phyloP scores from a whole-genome alignment of 495 filamentous ascomycete genomes.

The Penicillium waksmanii region DNA sequence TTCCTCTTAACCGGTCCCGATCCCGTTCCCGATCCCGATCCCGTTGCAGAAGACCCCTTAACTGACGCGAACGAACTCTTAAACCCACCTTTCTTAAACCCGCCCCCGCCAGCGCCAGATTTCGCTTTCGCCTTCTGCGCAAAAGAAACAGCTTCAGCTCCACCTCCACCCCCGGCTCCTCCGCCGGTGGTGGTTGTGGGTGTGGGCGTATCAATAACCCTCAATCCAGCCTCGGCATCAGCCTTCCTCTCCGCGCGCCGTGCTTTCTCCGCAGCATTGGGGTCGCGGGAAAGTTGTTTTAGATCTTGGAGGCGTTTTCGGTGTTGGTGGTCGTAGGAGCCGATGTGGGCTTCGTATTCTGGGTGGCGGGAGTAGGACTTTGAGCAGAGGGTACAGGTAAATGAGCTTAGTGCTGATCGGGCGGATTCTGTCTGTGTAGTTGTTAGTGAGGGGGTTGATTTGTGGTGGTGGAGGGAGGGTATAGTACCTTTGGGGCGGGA shows the following conservation, averaged over 20 bases:
- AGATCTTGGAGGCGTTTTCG: conserved; percentile 67
- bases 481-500: conserved; percentile 51
- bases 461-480: not conserved
- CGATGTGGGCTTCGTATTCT: conserved; percentile 65
- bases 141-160: not conserved
- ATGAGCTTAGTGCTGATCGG: conserved; percentile 82
- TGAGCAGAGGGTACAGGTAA: conserved; percentile 72
- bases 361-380: conserved; percentile 65
- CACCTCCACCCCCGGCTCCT: too few relatives aligned
- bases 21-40: too few relatives aligned
- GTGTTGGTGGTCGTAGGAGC: conserved; percentile 64
- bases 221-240: conserved; percentile 56
- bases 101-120: conserved; percentile 13
- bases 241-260: conserved; percentile 72
- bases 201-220: conserved; percentile 34
- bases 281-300: conserved; percentile 62
- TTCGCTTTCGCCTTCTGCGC: too few relatives aligned
- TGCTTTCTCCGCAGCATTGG: conserved; percentile 61
- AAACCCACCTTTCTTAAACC: conserved; percentile 67
- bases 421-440: conserved; percentile 74
- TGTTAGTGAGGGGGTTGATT: not conserved
- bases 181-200: not conserved
- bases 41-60: conserved; percentile 32
- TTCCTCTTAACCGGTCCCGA: conserved; percentile 44
- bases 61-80: conserved; percentile 61